Base-by-base conservation (phyloP, 306 rosid species). In the Macrotyloma uniflorum region DNA sequence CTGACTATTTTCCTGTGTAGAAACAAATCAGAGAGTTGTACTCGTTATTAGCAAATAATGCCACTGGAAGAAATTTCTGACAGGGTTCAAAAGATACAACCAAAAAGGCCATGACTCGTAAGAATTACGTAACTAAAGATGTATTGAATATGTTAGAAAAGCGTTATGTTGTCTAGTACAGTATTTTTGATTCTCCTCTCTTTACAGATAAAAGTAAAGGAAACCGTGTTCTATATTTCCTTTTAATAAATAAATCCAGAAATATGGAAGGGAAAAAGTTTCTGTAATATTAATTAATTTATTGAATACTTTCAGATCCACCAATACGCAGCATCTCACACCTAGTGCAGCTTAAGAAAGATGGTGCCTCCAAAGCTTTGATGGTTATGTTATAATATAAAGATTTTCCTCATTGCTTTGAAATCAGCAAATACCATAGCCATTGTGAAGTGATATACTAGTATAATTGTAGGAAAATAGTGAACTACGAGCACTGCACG, bases 241-340 rank as follows among this genome's bases (percentile, higher is more conserved):
- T 24, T 71, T 51, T 40, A 42, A 58, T 16, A 24, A 28, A 73
- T 5, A 4, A 78, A 19, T 58, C 19, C 22, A 45, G 28, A 32
- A 18, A 30, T 23, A 13, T 15, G 82, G 15, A 70, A 35, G 8
- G 22, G 51, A 26, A 24, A 14, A 26, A 1, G 0, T 12, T 61
- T 26, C 38, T 6, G 14, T 42, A 4, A 58, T 1, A 6, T 28
- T 65, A 88, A 35, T 18, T 64, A 67, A 38, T 19, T 65, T 20
- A 78, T 75, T 90, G 81, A 70, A 85, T 86, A 83, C 86, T 54
- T 82, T 85, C 65, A 78, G 74, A 54, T 89, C 54, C 55, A 22
- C 6, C 47, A 30, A 50, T 82, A 47, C 86, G 82, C 89, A 55
- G 7, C 33, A 23, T 55, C 0, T 13, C 28, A 53, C 58, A 54